A percentile compares a stretch with the other conserved stretches of the same genome.
These are phyloP conservation scores for Wickerhamomyces ciferrii DNA, from an alignment of 805 yeast species.

Conservation along the genomic window DNA sequence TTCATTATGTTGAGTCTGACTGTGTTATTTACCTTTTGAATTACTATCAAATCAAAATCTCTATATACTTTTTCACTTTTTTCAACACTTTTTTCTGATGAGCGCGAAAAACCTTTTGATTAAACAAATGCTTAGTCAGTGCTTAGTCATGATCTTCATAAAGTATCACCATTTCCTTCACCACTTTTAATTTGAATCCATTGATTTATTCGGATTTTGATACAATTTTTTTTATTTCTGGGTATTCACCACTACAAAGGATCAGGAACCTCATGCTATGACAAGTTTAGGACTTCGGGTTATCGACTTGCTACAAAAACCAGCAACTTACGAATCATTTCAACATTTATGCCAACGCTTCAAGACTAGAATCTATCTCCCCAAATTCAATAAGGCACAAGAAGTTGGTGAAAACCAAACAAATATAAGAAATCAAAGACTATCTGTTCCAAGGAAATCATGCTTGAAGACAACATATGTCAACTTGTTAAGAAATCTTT, in stretches of 20 bases:
- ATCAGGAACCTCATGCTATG: no score
- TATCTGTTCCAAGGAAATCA: background rate
- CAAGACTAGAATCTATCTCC: background rate
- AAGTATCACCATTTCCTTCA: background rate
- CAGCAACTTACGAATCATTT: background rate
- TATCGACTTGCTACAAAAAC: background rate
- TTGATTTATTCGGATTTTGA: no score
- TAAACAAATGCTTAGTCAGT: background rate
- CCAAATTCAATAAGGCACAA: background rate
- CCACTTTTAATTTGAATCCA: background rate
- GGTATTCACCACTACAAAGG: no score
- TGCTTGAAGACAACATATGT: constrained; percentile 7
- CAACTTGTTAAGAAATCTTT: constrained; percentile 16
- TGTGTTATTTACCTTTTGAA: background rate
- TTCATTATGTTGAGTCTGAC: constrained; percentile 39
- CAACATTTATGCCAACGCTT: background rate
- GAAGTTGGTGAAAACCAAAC: constrained; percentile 1
- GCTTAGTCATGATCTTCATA: background rate
- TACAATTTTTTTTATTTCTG: no score
- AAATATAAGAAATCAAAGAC: background rate
- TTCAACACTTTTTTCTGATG: constrained; percentile 5
- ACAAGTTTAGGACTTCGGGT: background rate
- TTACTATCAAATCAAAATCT: background rate
- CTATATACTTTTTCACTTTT: background rate
- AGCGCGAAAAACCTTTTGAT: no score